phyloP scores from a whole-genome alignment of 345 rosid genomes.

The Pistacia vera region DNA sequence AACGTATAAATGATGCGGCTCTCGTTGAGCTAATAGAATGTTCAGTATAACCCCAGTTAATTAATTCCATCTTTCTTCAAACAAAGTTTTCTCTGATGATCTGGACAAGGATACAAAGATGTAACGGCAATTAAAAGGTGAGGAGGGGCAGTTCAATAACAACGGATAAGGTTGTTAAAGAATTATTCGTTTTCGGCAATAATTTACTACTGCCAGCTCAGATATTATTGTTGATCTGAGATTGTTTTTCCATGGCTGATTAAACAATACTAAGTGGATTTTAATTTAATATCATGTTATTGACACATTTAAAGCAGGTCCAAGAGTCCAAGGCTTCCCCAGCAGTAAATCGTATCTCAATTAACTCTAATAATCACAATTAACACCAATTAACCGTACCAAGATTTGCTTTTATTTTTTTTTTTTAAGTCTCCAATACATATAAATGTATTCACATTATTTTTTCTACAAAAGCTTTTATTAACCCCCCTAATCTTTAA shows the following conservation, averaged over 20 bases:
- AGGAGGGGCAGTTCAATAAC: not conserved
- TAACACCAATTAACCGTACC: too few species aligned
- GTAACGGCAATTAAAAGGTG: not conserved
- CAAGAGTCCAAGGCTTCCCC: too few species aligned
- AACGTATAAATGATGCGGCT: not conserved
- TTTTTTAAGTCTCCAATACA: too few species aligned
- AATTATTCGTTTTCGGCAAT: not conserved
- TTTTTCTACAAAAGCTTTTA: too few species aligned
- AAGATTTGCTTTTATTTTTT: too few species aligned
- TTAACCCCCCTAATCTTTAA: too few species aligned
- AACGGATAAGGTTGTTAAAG: not conserved
- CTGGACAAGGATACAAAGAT: not conserved
- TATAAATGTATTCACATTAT: too few species aligned
- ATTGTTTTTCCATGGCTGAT: too few species aligned
- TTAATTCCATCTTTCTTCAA: not conserved
- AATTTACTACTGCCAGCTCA: not conserved
- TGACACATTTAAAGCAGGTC: too few species aligned
- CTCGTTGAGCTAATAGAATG: not conserved
- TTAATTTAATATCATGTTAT: too few species aligned
- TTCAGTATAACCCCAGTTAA: not conserved
- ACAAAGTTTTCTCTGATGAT: not conserved
- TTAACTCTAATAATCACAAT: too few species aligned
- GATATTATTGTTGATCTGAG: not conserved
- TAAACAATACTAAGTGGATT: not conserved
- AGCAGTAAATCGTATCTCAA: too few species aligned